Conservation (phyloP, 306 rosid genomes). For the Castanea sativa region DNA sequence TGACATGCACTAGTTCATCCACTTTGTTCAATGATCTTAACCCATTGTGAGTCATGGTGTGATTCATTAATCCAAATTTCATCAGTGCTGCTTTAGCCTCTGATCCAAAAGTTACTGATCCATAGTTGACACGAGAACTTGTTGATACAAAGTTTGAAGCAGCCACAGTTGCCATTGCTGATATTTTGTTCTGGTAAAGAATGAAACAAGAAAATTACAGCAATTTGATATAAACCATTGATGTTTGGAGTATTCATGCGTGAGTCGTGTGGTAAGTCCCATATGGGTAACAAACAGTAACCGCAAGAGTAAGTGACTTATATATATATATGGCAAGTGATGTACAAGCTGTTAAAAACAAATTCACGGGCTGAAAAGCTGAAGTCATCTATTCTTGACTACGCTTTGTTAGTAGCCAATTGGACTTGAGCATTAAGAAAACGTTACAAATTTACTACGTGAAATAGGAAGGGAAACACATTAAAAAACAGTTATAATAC, state of each 20-base stretch:
- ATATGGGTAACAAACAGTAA: too few relatives aligned
- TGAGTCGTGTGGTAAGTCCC: too few relatives aligned
- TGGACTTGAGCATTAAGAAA: not conserved
- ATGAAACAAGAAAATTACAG: not conserved
- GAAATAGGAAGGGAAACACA: not conserved
- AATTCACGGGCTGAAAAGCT: not conserved
- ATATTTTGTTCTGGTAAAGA: constrained; percentile 20
- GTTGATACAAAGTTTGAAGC: constrained; percentile 49
- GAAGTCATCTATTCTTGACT: too few relatives aligned
- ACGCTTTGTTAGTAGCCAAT: too few relatives aligned
- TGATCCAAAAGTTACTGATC: constrained; percentile 12
- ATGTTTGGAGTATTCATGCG: not conserved
- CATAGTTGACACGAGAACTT: constrained; percentile 23
- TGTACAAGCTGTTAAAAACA: not conserved
- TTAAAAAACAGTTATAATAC: not conserved
- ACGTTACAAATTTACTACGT: not conserved
- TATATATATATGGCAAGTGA: too few relatives aligned
- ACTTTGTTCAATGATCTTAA: constrained; percentile 48
- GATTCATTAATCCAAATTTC: constrained; percentile 32
- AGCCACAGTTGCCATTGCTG: constrained; percentile 51
- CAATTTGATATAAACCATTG: not conserved
- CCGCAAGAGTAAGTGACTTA: too few relatives aligned
- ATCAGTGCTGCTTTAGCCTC: constrained; percentile 32
- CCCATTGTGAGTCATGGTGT: constrained; percentile 38
- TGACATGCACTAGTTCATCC: constrained; percentile 36